phyloP scores from a whole-genome alignment of 306 rosid genomes.

The Crotalaria pallida region DNA sequence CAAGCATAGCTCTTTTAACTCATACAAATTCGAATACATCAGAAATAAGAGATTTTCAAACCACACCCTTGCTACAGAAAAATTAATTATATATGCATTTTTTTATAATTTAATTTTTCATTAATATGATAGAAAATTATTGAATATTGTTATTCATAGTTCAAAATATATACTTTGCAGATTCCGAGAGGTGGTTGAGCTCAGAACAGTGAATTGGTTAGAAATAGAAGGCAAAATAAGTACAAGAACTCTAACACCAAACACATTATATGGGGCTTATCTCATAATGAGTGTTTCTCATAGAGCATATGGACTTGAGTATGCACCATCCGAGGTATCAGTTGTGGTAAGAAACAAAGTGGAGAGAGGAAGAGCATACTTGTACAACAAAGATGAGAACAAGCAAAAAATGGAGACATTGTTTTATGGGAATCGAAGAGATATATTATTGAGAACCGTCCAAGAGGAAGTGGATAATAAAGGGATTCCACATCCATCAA shows the following conservation, averaged over 20 bases:
- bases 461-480: not conserved
- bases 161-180: conserved; percentile 18
- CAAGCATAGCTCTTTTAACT: too few relatives aligned
- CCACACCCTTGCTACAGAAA: too few relatives aligned
- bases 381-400: conserved; percentile 17
- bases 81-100: too few relatives aligned
- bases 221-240: conserved; percentile 51
- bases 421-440: conserved; percentile 31
- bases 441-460: not conserved
- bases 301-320: conserved; percentile 50
- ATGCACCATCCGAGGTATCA: conserved; percentile 24
- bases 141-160: too few relatives aligned
- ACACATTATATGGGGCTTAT: conserved; percentile 50
- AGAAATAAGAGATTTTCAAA: too few relatives aligned
- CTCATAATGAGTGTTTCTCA: conserved; percentile 39
- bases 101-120: not conserved
- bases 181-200: conserved; percentile 45
- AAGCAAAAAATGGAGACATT: conserved; percentile 29
- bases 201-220: conserved; percentile 47
- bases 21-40: too few relatives aligned
- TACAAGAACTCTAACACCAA: conserved; percentile 26
- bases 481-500: not conserved
- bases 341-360: conserved; percentile 28
- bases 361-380: conserved; percentile 18
- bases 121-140: not conserved